Conservation (phyloP, 2,329 filamentous ascomycete genomes). For the Immersiporthe knoxdaviesiana region DNA sequence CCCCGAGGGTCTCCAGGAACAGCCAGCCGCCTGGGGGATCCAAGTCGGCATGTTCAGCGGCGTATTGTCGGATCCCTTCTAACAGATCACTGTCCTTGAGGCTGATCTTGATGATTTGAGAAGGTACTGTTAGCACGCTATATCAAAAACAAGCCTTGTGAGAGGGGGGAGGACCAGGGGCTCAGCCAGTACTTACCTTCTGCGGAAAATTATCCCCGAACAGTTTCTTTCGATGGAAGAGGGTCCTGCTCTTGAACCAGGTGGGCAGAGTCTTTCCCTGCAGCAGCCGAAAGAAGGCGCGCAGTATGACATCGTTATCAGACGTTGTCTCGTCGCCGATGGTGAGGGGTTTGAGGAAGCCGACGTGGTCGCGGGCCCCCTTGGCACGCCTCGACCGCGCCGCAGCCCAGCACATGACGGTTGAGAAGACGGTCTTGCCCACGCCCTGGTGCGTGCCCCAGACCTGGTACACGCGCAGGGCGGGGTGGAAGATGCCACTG, state of each 20-base stretch:
- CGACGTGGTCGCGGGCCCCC: slow-evolving; percentile 48
- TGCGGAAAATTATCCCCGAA: neutral
- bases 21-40: slow-evolving; percentile 56
- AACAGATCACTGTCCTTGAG: neutral
- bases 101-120: neutral
- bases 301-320: slow-evolving; percentile 47
- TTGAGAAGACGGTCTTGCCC: slow-evolving; percentile 81
- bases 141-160: too few species aligned
- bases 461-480: slow-evolving; percentile 71
- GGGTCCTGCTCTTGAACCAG: slow-evolving; percentile 60
- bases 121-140: neutral
- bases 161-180: slow-evolving; percentile 29
- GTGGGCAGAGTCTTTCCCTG: neutral
- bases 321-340: slow-evolving; percentile 68
- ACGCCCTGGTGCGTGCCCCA: slow-evolving; percentile 86
- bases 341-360: slow-evolving; percentile 81
- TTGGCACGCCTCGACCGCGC: slow-evolving; percentile 35
- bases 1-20: slow-evolving; percentile 80
- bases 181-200: neutral
- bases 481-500: slow-evolving; percentile 67
- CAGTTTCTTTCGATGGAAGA: slow-evolving; percentile 67
- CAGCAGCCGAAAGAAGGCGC: neutral
- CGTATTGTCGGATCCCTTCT: neutral
- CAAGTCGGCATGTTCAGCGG: slow-evolving; percentile 34
- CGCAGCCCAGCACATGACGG: slow-evolving; percentile 68